These are phyloP conservation scores for Fusarium circinatum DNA, from an alignment of 2,329 filamentous ascomycete species.

Conservation along the genomic window DNA sequence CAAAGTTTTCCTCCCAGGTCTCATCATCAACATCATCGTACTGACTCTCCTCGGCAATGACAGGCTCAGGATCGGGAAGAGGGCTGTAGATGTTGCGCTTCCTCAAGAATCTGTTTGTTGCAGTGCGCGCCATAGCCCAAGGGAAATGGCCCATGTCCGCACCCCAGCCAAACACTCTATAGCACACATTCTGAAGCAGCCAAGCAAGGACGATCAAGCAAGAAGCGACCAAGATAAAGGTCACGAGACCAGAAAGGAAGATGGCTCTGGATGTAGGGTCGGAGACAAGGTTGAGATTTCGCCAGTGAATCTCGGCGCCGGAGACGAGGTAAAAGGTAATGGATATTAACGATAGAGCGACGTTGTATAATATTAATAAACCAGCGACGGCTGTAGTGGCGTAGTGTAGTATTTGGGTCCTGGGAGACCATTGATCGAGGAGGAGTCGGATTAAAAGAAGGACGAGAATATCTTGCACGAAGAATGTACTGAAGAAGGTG, in stretches of 20 bases:
- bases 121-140: constrained; percentile 18
- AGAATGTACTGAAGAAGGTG: constrained; percentile 49
- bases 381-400: constrained; percentile 26
- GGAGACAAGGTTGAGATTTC: constrained; percentile 47
- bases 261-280: constrained; percentile 48
- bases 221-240: constrained; percentile 37
- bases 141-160: constrained; percentile 47
- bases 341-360: constrained; percentile 39
- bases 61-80: constrained; percentile 19
- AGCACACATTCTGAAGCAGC: constrained; percentile 42
- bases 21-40: constrained; percentile 22
- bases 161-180: constrained; percentile 41
- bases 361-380: constrained; percentile 35
- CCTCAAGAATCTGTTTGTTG: constrained; percentile 10
- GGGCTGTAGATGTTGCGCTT: constrained; percentile 16
- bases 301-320: constrained; percentile 51
- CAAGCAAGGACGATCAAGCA: constrained; percentile 32
- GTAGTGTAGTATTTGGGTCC: constrained; percentile 10
- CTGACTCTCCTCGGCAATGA: not conserved
- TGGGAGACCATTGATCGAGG: constrained; percentile 39
- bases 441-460: constrained; percentile 47
- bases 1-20: not conserved
- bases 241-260: constrained; percentile 49
- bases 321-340: constrained; percentile 49
- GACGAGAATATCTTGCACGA: constrained; percentile 48